Conservation (phyloP, 306 rosid genomes). For the Quercus berberidifolia region DNA sequence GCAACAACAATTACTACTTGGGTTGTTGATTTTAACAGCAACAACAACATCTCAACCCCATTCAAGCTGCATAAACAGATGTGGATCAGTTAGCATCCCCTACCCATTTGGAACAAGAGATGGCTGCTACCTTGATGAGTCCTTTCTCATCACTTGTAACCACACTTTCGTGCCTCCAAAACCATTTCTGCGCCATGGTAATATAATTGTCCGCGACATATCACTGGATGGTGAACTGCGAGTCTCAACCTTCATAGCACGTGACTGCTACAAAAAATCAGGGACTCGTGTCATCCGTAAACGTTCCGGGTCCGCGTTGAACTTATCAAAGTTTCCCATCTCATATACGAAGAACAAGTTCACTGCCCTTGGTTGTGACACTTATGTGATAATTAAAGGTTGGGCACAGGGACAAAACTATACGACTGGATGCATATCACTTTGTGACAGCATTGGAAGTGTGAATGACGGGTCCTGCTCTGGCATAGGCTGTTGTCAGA, state of each 20-base stretch:
- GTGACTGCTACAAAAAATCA: not conserved
- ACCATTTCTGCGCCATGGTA: not conserved
- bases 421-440: not conserved
- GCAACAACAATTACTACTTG: not conserved
- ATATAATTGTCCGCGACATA: not conserved
- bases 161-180: not conserved
- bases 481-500: not conserved
- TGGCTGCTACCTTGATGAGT: conserved; percentile 12
- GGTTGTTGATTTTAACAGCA: not conserved
- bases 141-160: conserved; percentile 22
- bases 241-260: not conserved
- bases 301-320: not conserved
- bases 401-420: not conserved
- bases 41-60: not conserved
- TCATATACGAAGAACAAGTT: conserved; percentile 10
- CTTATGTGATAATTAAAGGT: not conserved
- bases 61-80: not conserved
- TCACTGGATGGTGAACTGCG: not conserved
- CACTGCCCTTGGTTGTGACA: conserved; percentile 12
- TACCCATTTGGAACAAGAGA: conserved; percentile 26
- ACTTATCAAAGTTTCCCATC: not conserved
- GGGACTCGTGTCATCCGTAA: not conserved
- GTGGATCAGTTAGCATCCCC: conserved; percentile 23
- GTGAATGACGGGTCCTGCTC: not conserved
- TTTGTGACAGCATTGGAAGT: not conserved